Evolutionary conservation across 371 early-diverging fungal species (phyloP), one percentile per base, ranked within the genome.

Genomic region (Rhizopus stolonifer): DNA sequence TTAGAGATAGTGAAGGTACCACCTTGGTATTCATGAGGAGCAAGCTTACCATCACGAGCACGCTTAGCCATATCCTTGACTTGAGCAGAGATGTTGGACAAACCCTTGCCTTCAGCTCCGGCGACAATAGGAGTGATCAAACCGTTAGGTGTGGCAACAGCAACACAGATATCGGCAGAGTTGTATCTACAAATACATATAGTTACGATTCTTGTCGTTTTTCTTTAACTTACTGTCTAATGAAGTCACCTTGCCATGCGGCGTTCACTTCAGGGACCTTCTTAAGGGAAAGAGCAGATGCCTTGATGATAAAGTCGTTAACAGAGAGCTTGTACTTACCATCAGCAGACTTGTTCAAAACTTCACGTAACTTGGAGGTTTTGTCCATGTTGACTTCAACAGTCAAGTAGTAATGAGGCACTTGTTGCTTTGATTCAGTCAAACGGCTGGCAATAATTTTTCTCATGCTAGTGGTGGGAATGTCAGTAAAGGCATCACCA

Each of bases 261-360:
- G 89, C 83, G 86, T 99, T 99, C 64, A 94, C 95, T 54, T 91
- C 96, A 24, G 99, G 98, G 8, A 96, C 94, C 63, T 88, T 90
- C 72, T 85, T 86, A 53, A 99, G 82, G 13, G 96, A 90, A 46
- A 92, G 81, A 43, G 91, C 90, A 34, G 94, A 83, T 0, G 99
- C 96, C 87, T 97, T 97, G 85, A 96, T 85, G 32, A 97, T 85
- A 67, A 99, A 97, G 77, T 99, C 99, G 70, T 99, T 99, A 73
- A 99, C 91, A 15, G 97, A 95, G 33, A 97, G 77, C 85, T 96
- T 97, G 86, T 87, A 94, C 66, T 90, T 84, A 51, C 92, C 96
- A 56, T 92, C 85, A 25, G 83, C 71, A 22, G 89, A 79, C 58
- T 81, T 83, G 85, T 98, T 98, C 50, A 98, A 81, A 14, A 86